Conservation (phyloP, 768 basidiomycete species). For the Tulasnella sp. region DNA sequence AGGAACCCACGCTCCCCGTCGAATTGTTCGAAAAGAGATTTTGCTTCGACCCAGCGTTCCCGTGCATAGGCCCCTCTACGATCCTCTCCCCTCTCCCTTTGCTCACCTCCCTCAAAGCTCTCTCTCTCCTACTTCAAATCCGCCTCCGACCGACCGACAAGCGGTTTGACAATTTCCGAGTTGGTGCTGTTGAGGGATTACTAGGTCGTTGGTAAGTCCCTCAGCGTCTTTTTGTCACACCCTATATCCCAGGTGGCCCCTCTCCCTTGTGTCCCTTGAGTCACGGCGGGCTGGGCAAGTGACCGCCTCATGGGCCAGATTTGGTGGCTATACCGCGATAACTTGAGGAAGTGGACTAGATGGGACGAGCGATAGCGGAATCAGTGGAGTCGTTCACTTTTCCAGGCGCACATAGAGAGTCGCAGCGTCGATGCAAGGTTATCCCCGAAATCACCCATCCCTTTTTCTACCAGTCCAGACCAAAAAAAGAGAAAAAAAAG, state of each 20-base stretch:
- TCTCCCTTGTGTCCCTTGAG: not conserved
- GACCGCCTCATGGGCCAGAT: not conserved
- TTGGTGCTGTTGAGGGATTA: slow-evolving; percentile 1
- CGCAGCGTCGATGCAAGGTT: not conserved
- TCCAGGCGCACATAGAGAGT: not conserved
- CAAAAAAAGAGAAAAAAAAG: not conserved
- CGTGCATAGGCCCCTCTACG: not conserved
- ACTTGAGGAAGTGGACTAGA: not conserved
- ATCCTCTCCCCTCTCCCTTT: not conserved
- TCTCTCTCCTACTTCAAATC: not conserved
- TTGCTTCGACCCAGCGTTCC: slow-evolving; percentile 1
- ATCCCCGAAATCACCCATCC: not conserved
- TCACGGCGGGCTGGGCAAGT: not conserved
- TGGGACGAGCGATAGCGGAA: not conserved
- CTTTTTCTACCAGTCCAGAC: not conserved
- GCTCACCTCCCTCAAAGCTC: not conserved
- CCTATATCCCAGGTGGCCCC: not conserved
- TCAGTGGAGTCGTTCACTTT: not conserved
- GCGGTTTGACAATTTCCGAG: not conserved
- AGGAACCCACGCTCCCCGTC: slow-evolving; percentile 1
- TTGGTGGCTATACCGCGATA: not conserved
- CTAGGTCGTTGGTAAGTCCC: not conserved
- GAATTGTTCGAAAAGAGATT: not conserved
- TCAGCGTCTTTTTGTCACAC: not conserved
- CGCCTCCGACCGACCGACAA: not conserved